Conservation (phyloP, 768 basidiomycete species). For the Termitomyces sp. region DNA sequence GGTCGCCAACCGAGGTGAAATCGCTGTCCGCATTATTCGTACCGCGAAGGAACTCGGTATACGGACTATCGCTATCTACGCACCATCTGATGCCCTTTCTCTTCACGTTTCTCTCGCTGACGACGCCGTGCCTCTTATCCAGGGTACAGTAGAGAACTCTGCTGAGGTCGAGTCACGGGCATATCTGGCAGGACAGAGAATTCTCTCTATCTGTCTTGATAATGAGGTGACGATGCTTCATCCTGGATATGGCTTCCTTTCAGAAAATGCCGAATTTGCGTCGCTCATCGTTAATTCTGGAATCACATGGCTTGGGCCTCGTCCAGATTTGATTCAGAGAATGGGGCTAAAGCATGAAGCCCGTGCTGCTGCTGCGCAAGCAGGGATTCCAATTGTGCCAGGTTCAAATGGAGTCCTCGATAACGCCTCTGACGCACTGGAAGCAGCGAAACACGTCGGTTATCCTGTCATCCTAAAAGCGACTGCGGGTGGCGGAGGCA, state of each 20-base stretch:
- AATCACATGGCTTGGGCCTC: slow-evolving; percentile 59
- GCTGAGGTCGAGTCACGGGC: slow-evolving; percentile 38
- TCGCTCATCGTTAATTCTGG: slow-evolving; percentile 42
- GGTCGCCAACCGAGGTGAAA: slow-evolving; percentile 73
- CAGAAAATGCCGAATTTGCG: slow-evolving; percentile 62
- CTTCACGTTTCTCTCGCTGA: slow-evolving; percentile 59
- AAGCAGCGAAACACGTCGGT: slow-evolving; percentile 41
- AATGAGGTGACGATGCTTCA: slow-evolving; percentile 51
- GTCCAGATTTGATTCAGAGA: slow-evolving; percentile 41
- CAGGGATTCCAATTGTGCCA: slow-evolving; percentile 54
- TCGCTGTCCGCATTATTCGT: slow-evolving; percentile 61
- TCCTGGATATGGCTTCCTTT: slow-evolving; percentile 66
- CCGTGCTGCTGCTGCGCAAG: slow-evolving; percentile 39
- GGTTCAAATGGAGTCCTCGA: slow-evolving; percentile 51
- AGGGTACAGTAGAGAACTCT: not conserved
- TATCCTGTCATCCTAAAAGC: slow-evolving; percentile 69
- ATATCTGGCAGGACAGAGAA: slow-evolving; percentile 38
- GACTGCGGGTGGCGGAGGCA: slow-evolving; percentile 68
- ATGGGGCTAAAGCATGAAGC: slow-evolving; percentile 71
- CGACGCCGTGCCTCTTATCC: slow-evolving; percentile 40
- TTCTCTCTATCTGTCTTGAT: slow-evolving; percentile 42
- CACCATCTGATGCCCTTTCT: slow-evolving; percentile 53
- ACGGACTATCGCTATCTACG: slow-evolving; percentile 57
- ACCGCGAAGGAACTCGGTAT: slow-evolving; percentile 54
- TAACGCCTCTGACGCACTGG: slow-evolving; percentile 39